A percentile compares a stretch with the other conserved stretches of the same genome.
Evolutionary conservation across 768 basidiomycete genomes (phyloP).

Genomic region (Tylopilus rubrobrunneus): DNA sequence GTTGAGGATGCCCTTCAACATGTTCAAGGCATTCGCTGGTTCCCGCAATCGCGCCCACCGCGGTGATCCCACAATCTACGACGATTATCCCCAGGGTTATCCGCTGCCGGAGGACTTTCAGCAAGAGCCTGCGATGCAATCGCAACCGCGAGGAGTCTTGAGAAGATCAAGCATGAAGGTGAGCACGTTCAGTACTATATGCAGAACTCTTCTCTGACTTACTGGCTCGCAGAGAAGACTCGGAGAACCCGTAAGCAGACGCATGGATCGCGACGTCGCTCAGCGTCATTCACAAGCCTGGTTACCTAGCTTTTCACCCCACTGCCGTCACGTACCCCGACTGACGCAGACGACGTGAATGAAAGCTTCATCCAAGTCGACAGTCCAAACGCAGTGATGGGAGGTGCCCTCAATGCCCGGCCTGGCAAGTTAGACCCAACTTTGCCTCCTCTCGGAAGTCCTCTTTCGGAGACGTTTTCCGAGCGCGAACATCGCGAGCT

Average conservation of each 20-base stretch:
- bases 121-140: slow-evolving; percentile 16
- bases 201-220: slow-evolving; percentile 10
- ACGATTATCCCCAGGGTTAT: slow-evolving; percentile 29
- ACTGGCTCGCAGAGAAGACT: slow-evolving; percentile 23
- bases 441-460: slow-evolving; percentile 24
- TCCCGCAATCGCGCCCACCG: slow-evolving; percentile 30
- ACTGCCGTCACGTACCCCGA: slow-evolving; percentile 31
- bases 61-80: slow-evolving; percentile 22
- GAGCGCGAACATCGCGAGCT: slow-evolving; percentile 24
- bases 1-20: slow-evolving; percentile 35
- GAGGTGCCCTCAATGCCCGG: slow-evolving; percentile 31
- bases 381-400: slow-evolving; percentile 30
- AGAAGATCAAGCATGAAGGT: slow-evolving; percentile 28
- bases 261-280: neutral
- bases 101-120: slow-evolving; percentile 25
- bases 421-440: slow-evolving; percentile 21
- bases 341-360: slow-evolving; percentile 30
- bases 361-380: slow-evolving; percentile 30
- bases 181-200: slow-evolving; percentile 5
- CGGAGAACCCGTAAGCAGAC: slow-evolving; percentile 28
- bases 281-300: slow-evolving; percentile 7
- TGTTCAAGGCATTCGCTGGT: slow-evolving; percentile 34
- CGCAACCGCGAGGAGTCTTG: slow-evolving; percentile 22
- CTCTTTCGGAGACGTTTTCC: slow-evolving; percentile 18
- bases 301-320: slow-evolving; percentile 29